A percentile compares a stretch with the other conserved stretches of the same genome.
These are phyloP conservation scores for Castanea mollissima DNA, from an alignment of 306 rosid genomes.

Conservation along the genomic window DNA sequence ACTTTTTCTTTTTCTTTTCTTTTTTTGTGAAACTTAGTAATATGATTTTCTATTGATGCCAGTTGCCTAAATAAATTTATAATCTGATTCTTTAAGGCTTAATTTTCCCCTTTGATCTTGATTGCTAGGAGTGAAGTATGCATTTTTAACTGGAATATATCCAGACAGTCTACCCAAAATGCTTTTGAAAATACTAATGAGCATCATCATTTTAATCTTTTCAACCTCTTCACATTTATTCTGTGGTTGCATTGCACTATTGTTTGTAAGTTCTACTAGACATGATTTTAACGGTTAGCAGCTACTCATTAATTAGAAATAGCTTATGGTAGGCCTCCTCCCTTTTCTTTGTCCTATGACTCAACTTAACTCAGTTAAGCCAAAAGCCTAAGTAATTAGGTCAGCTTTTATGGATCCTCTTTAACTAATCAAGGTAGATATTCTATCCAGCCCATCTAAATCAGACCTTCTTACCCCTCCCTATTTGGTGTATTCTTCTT, in stretches of 20 bases:
- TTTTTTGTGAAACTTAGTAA: background rate
- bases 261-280: background rate
- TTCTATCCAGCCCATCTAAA: too few relatives aligned
- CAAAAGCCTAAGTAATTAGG: too few relatives aligned
- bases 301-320: background rate
- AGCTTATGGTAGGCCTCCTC: background rate
- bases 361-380: background rate
- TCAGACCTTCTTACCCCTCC: too few relatives aligned
- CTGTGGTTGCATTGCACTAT: background rate
- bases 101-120: background rate
- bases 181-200: background rate
- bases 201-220: background rate
- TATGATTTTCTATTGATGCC: background rate
- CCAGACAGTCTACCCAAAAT: background rate
- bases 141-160: background rate
- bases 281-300: background rate
- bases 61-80: background rate
- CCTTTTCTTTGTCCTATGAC: background rate
- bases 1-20: background rate
- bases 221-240: background rate
- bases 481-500: too few relatives aligned
- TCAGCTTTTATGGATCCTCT: too few relatives aligned
- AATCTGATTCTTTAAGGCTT: background rate
- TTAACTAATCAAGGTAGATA: too few relatives aligned
- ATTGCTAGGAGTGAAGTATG: background rate